phyloP scores from a whole-genome alignment of 495 filamentous ascomycete species.

The Pseudevernia furfuracea region DNA sequence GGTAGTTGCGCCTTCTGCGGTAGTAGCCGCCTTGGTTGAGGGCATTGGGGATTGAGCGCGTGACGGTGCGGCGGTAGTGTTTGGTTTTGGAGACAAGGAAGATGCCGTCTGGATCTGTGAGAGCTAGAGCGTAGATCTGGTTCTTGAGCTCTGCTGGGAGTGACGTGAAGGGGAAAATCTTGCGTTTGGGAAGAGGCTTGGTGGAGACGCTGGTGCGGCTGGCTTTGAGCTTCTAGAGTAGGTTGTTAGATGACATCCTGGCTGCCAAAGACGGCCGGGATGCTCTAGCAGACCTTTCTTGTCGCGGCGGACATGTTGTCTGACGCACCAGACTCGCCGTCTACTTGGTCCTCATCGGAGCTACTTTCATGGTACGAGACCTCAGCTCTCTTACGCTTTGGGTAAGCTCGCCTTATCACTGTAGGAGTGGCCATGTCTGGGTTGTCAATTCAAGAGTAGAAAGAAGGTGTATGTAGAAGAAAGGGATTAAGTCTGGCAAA shows the following conservation, averaged over 20 bases:
- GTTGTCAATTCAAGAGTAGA: background rate
- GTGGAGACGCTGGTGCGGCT: background rate
- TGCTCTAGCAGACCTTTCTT: background rate
- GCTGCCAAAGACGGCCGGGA: background rate
- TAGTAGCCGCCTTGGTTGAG: background rate
- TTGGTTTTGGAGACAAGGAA: background rate
- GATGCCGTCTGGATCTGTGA: background rate
- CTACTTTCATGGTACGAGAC: slow-evolving; percentile 15
- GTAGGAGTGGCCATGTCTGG: background rate
- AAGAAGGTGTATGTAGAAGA: background rate
- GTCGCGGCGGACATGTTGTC: background rate
- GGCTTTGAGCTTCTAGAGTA: slow-evolving; percentile 1
- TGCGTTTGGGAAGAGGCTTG: slow-evolving; percentile 17
- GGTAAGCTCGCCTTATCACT: background rate
- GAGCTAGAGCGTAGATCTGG: slow-evolving; percentile 14
- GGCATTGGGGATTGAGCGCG: background rate
- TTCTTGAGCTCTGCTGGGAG: slow-evolving; percentile 21
- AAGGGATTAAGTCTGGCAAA: background rate
- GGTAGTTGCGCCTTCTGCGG: background rate
- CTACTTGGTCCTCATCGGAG: slow-evolving; percentile 8
- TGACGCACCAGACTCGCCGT: background rate
- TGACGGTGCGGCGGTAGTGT: background rate
- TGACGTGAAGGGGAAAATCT: slow-evolving; percentile 18
- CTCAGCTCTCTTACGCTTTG: slow-evolving; percentile 18
- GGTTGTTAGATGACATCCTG: background rate